Percentiles rank a stretch among this genome's conserved stretches.
phyloP scores from a whole-genome alignment of 192 early-diverging fungal species.

The Geranomyces michiganensis region DNA sequence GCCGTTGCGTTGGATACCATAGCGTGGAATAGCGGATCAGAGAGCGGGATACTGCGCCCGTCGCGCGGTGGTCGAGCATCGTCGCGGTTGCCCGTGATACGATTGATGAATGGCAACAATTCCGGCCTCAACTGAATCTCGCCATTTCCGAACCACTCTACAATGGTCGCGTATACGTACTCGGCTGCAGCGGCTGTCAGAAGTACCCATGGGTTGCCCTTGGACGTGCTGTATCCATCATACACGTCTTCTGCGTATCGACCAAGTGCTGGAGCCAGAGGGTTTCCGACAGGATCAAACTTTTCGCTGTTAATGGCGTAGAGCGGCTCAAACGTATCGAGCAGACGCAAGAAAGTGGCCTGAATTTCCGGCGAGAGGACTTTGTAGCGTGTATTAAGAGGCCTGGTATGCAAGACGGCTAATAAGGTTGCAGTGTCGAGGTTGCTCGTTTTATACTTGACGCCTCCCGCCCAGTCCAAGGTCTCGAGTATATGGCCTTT shows the following conservation, averaged over 20 bases:
- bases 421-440: conserved; percentile 67
- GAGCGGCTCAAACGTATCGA: conserved; percentile 32
- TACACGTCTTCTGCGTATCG: conserved; percentile 80
- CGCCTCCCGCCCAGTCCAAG: conserved; percentile 44
- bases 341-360: conserved; percentile 11
- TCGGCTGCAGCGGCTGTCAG: conserved; percentile 65
- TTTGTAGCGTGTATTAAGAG: no score
- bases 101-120: no score
- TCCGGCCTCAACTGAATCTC: background rate
- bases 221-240: conserved; percentile 51
- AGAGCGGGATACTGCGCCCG: background rate
- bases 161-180: conserved; percentile 56
- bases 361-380: conserved; percentile 16
- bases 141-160: background rate
- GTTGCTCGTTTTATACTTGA: conserved; percentile 48
- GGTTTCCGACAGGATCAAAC: background rate
- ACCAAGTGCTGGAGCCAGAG: conserved; percentile 62
- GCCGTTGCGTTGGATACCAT: background rate
- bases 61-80: background rate
- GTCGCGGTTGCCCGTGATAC: background rate
- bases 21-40: no score
- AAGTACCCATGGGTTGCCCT: conserved; percentile 81
- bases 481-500: conserved; percentile 32
- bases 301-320: conserved; percentile 54
- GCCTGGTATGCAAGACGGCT: conserved; percentile 45